Base-by-base conservation (phyloP, 768 basidiomycete species). In the Mrakia gelida region DNA sequence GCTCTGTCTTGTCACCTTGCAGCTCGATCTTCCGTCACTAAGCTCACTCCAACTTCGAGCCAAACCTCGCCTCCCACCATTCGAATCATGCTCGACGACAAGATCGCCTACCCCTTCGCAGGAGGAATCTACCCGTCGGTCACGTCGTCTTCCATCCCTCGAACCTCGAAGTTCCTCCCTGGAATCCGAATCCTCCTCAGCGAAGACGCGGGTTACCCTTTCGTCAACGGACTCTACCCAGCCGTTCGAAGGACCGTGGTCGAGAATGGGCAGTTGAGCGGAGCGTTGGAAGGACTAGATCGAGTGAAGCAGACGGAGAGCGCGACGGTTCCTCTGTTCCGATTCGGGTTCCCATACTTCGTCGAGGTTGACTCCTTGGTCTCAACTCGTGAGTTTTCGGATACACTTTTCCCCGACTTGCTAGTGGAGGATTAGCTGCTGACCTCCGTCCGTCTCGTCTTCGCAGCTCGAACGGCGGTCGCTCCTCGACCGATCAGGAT, bases 71-170 rank as follows among this genome's bases (percentile, higher is more conserved):
- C 30, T 11, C 61, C 61, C 30, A 23, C 21, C 15, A 28, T 62
- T 18, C 61, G 61, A 32, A 62, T 62, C 61, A 62, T 62, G 61
- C 61, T 62, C 11, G 26, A 23, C 61, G 61, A 62, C 21, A 15
- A n/a, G 10, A 32, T 62, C 61, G 15, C 6, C 21, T 62, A 62
- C 9, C 61, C 61, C 2, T 30, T 62, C 61, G 61, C 6, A 28
- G n/a, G 10, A n/a, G 61, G 61, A 32, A 62, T 62, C 61, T 62
- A 62, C 61, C 61, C 61, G n/a, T 62, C 61, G n/a, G 61, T 62
- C 30, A 16, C 63, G n/a, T 32, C 63, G 10, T 38, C 30, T 10
- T 32, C 15, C 30, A 34, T 16, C 32, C 32, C 30, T 38, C 30
- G 18, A 62, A 32, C 61, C 61, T 56, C 54, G 54, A 56, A 56